Percentiles rank a stretch among this genome's conserved stretches.
These are phyloP conservation scores for Euphorbia schlechtendalii DNA, from an alignment of 441 rosid species.

Conservation along the genomic window DNA sequence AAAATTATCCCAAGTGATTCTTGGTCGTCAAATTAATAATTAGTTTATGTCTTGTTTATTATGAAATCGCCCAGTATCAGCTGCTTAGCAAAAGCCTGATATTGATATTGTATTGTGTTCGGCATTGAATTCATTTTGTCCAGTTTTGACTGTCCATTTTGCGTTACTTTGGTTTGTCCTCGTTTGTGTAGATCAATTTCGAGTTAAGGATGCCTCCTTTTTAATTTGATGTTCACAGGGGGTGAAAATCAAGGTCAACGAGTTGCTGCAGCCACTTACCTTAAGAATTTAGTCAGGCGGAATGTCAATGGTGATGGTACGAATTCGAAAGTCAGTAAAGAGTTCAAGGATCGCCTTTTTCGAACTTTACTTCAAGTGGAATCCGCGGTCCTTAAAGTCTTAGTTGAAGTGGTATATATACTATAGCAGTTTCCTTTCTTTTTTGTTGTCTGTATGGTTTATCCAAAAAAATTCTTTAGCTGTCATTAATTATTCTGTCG, in stretches of 20 bases:
- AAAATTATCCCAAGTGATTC: no score
- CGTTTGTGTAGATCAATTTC: background rate
- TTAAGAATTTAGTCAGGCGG: slow-evolving; percentile 65
- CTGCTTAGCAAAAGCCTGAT: no score
- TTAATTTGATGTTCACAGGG: slow-evolving; percentile 28
- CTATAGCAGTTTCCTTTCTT: background rate
- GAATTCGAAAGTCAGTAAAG: slow-evolving; percentile 44
- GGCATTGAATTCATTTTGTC: no score
- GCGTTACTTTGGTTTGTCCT: no score
- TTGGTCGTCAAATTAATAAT: no score
- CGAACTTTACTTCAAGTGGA: slow-evolving; percentile 56
- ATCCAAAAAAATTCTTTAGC: background rate
- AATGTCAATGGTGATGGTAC: slow-evolving; percentile 30
- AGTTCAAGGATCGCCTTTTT: slow-evolving; percentile 74
- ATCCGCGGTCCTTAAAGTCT: slow-evolving; percentile 52
- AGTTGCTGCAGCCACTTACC: slow-evolving; percentile 71
- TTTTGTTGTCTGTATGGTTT: background rate
- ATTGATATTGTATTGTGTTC: no score
- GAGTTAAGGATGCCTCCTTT: background rate
- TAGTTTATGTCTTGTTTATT: no score
- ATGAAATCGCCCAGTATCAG: no score
- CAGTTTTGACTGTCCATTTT: no score
- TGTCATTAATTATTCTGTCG: background rate
- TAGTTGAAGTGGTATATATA: slow-evolving; percentile 61
- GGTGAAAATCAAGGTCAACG: slow-evolving; percentile 53